Evolutionary conservation across 192 early-diverging fungal genomes (phyloP).

Genomic region (Podila minutissima): DNA sequence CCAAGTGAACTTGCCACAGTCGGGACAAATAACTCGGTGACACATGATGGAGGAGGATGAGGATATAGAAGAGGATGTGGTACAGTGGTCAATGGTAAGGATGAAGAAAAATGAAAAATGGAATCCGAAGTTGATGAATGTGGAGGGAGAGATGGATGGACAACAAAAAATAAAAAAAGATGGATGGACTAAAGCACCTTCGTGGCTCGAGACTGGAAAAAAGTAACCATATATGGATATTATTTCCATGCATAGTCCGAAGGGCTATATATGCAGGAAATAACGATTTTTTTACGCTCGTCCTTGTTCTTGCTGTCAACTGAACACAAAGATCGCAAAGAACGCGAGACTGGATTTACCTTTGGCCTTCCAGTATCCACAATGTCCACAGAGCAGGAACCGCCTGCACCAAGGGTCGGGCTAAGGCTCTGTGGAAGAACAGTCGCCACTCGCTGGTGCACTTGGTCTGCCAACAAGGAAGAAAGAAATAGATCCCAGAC

Average conservation of each 20-base stretch:
- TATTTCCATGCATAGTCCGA: slow-evolving; percentile 43
- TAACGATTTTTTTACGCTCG: background rate
- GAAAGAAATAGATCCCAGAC: too few relatives aligned
- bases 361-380: too few relatives aligned
- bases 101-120: slow-evolving; percentile 1
- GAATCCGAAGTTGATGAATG: background rate
- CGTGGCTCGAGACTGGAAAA: slow-evolving; percentile 1
- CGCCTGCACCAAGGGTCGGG: too few relatives aligned
- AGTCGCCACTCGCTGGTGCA: too few relatives aligned
- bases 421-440: too few relatives aligned
- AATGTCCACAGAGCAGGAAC: too few relatives aligned
- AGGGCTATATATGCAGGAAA: too few relatives aligned
- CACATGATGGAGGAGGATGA: slow-evolving; percentile 24
- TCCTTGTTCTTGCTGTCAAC: background rate
- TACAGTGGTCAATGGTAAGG: background rate
- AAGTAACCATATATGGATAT: background rate
- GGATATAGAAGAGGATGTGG: background rate
- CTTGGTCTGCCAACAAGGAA: too few relatives aligned
- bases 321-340: too few relatives aligned
- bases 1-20: slow-evolving; percentile 46
- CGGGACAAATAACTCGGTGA: slow-evolving; percentile 26
- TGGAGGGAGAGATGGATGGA: background rate
- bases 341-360: too few relatives aligned
- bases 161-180: slow-evolving; percentile 3
- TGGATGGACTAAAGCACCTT: background rate